Evolutionary conservation across 1,284 basidiomycete genomes (phyloP), one percentile per base, ranked within the genome.

Genomic region (Porphyrellus sp.): DNA sequence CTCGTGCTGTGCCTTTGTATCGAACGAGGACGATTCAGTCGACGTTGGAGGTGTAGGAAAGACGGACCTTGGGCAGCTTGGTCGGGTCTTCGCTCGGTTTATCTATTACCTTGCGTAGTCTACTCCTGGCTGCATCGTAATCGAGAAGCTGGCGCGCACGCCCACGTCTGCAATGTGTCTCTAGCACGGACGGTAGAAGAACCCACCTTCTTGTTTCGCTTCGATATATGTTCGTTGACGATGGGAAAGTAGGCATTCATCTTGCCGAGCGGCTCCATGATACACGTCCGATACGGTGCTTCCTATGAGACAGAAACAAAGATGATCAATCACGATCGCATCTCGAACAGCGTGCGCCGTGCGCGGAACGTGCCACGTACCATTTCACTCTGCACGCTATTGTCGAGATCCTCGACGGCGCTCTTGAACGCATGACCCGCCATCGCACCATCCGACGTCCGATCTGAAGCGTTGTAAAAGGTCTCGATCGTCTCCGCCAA

Each of bases 381-480:
- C 53, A 99, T 77, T 70, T 98, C 95, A 54, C 92, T 75, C 20
- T 84, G 82, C 31, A 96, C 86, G 34, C 86, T 87, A 4, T 83
- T 80, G 64, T 99, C 97, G 35, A 99, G 75, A 62, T 99, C 97
- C 60, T 98, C 93, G 5, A 97, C 91, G 0, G 94, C 90, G 31
- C 93, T 83, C 68, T 93, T 95, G 78, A 99, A 99, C 4, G 96
- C 89, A 67, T 98, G 93, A 2, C 91, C 92, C 1, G 95, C 91
- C 91, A 99, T 98, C 13, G 97, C 96, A 25, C 93, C 90, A 60
- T 95, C 93, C 20, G 91, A 93, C 25, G 82, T 75, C 57, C 83
- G 79, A 76, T 94, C 92, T 12, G 89, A 80, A 28, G 91, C 89
- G 35, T 84, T 84, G 71, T 98, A 99, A 78, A 99, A 99, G 6